A percentile compares a stretch with the other conserved stretches of the same genome.
Conservation (phyloP, 1,139 yeast genomes). For the Debaryomyces coudertii region DNA sequence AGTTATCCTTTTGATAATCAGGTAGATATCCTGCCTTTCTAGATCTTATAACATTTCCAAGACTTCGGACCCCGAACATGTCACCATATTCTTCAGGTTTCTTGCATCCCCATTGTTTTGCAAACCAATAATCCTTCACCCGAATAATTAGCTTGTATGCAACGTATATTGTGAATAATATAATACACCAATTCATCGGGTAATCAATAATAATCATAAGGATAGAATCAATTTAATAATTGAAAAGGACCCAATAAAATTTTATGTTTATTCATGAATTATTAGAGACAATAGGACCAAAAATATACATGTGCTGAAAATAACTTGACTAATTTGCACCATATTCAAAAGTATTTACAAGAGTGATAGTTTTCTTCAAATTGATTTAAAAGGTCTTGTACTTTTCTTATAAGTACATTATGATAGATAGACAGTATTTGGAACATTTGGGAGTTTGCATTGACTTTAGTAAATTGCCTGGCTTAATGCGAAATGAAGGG, state of each 20-base stretch:
- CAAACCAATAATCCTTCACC: conserved; percentile 22
- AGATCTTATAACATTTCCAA: conserved; percentile 8
- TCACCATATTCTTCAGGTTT: conserved; percentile 5
- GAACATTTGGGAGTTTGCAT: not conserved
- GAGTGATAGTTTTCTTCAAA: not conserved
- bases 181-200: not conserved
- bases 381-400: not conserved
- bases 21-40: conserved; percentile 15
- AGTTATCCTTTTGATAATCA: conserved; percentile 12
- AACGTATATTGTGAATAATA: not conserved
- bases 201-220: not conserved
- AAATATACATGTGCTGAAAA: conserved; percentile 1
- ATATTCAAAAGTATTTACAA: not conserved
- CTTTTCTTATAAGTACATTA: not conserved
- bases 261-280: not conserved
- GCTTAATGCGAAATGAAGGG: not conserved
- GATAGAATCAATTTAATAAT: not conserved
- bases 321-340: not conserved
- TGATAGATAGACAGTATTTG: too few species aligned
- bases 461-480: not conserved
- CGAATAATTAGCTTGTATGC: conserved; percentile 19
- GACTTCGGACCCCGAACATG: conserved; percentile 13
- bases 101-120: conserved; percentile 18
- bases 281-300: not conserved
- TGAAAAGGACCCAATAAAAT: not conserved